A percentile compares a stretch with the other conserved stretches of the same genome.
These are phyloP conservation scores for Pogostemon cablin DNA, from an alignment of 257 asterid genomes.

Conservation along the genomic window DNA sequence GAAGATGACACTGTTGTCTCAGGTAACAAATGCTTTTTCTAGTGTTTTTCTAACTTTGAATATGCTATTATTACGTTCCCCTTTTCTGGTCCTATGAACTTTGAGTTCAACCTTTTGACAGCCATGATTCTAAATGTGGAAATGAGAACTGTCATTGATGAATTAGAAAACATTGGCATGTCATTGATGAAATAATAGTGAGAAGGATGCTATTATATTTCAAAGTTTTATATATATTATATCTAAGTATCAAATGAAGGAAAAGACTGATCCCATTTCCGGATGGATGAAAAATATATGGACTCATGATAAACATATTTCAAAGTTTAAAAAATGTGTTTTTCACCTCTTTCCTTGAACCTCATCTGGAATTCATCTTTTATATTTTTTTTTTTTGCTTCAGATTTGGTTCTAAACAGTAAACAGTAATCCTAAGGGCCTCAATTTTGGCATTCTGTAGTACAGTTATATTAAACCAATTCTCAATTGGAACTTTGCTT, in stretches of 20 bases:
- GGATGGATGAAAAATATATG: conserved; percentile 21
- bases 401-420: background rate
- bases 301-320: background rate
- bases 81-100: conserved; percentile 28
- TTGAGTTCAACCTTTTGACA: conserved; percentile 1
- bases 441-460: conserved; percentile 24
- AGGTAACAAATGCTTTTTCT: conserved; percentile 53
- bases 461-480: background rate
- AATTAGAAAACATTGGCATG: conserved; percentile 12
- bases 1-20: conserved; percentile 80
- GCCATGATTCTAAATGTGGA: conserved; percentile 23
- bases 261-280: conserved; percentile 9
- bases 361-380: conserved; percentile 21
- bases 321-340: background rate
- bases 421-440: conserved; percentile 12
- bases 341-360: conserved; percentile 16
- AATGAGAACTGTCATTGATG: conserved; percentile 14
- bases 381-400: background rate
- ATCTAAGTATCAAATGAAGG: background rate
- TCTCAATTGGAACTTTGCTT: background rate
- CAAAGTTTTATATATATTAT: conserved; percentile 22
- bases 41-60: conserved; percentile 19
- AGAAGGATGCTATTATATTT: conserved; percentile 20
- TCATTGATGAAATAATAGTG: conserved; percentile 19
- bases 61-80: conserved; percentile 18